These are phyloP conservation scores for Gossypium arboreum DNA, from an alignment of 345 rosid genomes.

Conservation along the genomic window DNA sequence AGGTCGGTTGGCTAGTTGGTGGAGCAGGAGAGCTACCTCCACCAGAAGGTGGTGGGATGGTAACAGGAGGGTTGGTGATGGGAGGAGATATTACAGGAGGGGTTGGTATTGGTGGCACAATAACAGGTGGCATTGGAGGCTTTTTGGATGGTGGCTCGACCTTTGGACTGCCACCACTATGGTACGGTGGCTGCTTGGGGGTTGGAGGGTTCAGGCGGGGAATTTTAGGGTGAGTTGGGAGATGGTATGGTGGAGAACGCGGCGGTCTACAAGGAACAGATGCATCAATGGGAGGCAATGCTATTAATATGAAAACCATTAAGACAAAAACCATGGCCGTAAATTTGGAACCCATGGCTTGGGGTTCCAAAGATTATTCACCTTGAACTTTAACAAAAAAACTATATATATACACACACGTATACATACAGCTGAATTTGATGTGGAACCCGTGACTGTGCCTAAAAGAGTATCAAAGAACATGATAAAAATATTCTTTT, in stretches of 20 bases:
- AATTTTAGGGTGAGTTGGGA: conserved; percentile 23
- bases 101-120: conserved; percentile 15
- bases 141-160: conserved; percentile 34
- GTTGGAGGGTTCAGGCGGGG: conserved; percentile 38
- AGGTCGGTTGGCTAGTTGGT: conserved; percentile 36
- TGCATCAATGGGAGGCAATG: conserved; percentile 56
- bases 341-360: conserved; percentile 38
- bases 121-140: conserved; percentile 31
- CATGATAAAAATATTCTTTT: not conserved
- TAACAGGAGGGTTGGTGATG: conserved; percentile 32
- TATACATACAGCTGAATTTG: conserved; percentile 36
- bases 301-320: conserved; percentile 41
- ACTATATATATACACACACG: not conserved
- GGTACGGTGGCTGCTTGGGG: conserved; percentile 48
- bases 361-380: conserved; percentile 22
- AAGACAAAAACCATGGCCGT: conserved; percentile 40
- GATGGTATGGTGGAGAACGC: conserved; percentile 32
- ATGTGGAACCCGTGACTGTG: conserved; percentile 39
- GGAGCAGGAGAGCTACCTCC: conserved; percentile 34
- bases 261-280: conserved; percentile 47
- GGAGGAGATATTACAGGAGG: conserved; percentile 40
- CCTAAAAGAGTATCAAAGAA: conserved; percentile 5
- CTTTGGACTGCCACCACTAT: conserved; percentile 38
- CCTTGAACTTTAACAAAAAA: conserved; percentile 6
- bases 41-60: conserved; percentile 38